Base-by-base conservation (phyloP, 495 filamentous ascomycete species). In the Geoglossum glabrum region DNA sequence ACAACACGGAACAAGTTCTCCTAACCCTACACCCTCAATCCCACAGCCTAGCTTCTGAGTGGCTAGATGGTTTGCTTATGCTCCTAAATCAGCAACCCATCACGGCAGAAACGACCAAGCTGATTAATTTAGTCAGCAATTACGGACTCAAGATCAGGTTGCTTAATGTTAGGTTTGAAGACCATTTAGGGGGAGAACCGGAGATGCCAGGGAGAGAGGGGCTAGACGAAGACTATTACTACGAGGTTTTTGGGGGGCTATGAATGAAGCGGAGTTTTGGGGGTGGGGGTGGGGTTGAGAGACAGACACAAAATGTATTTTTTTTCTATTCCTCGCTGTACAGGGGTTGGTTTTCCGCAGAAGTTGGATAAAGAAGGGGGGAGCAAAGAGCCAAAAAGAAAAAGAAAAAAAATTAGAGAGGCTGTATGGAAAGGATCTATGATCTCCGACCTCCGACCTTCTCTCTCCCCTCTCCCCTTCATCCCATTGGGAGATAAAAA, bases 31-130 rank as follows among this genome's bases (percentile, higher is more conserved):
- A 86, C 60, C 89, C 93, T 4, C 73, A 81, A 49, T 84, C 82
- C 30, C 86, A 92, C 63, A 85, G 79, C 59, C 67, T 90, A 25
- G 93, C 92, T 11, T 90, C 90, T 1, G 93, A 99, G 69, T 99
- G 92, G 92, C 72, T 97, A 0, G 93, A 99, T 66, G 93, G 93
- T 0, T 70, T 99, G 54, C 78, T 96, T 26, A 94, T 99, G 89
- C 71, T 99, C 43, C 75, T 99, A 31, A 87, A 89, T 65, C 92
- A 99, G 66, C 54, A 46, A 23, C 81, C 92, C 11, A 95, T 99
- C 68, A 99, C 93, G n/a, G 76, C 86, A 23, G 90, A 97, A 68
- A 97, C 92, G 6, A 86, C 80, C 62, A 92, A 90, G 66, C 71
- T 97, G 54, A 84, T 95, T 56, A 79, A 82, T 38, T 69, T 95